These are phyloP conservation scores for Cicer chorassanicum DNA, from an alignment of 306 rosid genomes.

Conservation along the genomic window DNA sequence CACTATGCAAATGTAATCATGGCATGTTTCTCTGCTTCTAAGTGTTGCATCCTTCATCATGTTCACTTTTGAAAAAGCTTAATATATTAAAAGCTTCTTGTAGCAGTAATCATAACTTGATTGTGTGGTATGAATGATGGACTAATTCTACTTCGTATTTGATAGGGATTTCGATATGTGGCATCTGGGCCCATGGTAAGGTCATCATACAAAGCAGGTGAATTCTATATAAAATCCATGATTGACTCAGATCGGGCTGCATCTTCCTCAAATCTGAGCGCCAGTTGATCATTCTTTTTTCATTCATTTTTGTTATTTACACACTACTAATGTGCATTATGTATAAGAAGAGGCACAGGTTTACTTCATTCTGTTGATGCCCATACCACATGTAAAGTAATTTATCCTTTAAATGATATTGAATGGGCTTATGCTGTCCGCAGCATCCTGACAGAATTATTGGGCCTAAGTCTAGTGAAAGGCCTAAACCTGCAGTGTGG, in stretches of 20 bases:
- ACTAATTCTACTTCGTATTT: conserved; percentile 42
- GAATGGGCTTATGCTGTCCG: conserved; percentile 23
- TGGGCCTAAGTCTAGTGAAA: too few relatives aligned
- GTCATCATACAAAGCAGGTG: conserved; percentile 93
- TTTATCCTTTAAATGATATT: conserved; percentile 30
- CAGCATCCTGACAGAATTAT: too few relatives aligned
- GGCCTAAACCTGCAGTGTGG: too few relatives aligned
- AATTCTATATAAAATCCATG: conserved; percentile 93
- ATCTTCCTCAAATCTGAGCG: conserved; percentile 58
- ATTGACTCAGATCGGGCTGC: conserved; percentile 83
- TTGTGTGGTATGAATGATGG: conserved; percentile 41
- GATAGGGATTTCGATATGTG: conserved; percentile 87
- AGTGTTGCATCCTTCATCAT: conserved; percentile 37
- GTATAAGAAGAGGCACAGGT: conserved; percentile 45
- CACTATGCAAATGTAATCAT: conserved; percentile 41
- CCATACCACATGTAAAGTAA: conserved; percentile 30
- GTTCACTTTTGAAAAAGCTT: conserved; percentile 29
- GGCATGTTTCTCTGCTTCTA: conserved; percentile 24
- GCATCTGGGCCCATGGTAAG: conserved; percentile 98
- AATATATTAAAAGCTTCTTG: conserved; percentile 17
- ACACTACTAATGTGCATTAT: conserved; percentile 41
- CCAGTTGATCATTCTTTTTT: conserved; percentile 43
- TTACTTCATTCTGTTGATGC: conserved; percentile 43
- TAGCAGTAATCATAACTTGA: conserved; percentile 33
- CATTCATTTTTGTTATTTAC: conserved; percentile 5